Evolutionary conservation across 2,329 filamentous ascomycete species (phyloP).

Genomic region (Passalora sequoiae): DNA sequence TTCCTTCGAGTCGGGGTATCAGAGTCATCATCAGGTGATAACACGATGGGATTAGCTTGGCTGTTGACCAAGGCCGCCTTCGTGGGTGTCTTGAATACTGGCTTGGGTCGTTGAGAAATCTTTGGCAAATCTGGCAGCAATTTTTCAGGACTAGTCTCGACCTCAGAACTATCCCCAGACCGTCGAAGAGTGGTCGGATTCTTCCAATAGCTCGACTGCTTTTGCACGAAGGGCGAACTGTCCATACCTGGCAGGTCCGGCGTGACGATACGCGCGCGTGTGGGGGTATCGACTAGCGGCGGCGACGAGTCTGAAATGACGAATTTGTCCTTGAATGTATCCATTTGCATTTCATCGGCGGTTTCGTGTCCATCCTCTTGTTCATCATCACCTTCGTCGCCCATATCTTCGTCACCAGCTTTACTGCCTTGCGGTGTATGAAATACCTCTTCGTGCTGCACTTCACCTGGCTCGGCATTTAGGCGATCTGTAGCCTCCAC

Average conservation of each 20-base stretch:
- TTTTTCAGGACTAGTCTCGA: too few species aligned
- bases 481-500: slow-evolving; percentile 23
- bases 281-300: background rate
- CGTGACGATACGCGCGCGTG: background rate
- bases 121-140: background rate
- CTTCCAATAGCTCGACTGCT: background rate
- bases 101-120: background rate
- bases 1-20: background rate
- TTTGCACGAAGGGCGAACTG: background rate
- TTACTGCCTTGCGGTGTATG: slow-evolving; percentile 15
- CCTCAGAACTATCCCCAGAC: background rate
- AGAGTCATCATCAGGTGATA: slow-evolving; percentile 1
- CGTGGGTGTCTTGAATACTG: background rate
- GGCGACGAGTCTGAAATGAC: slow-evolving; percentile 3
- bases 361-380: slow-evolving; percentile 4
- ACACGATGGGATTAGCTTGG: background rate
- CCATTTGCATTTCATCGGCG: slow-evolving; percentile 13
- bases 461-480: slow-evolving; percentile 22
- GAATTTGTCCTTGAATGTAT: slow-evolving; percentile 3
- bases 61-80: background rate
- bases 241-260: background rate
- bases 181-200: background rate
- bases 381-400: slow-evolving; percentile 10
- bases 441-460: slow-evolving; percentile 16
- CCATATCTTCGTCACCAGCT: slow-evolving; percentile 3